phyloP scores from a whole-genome alignment of 805 yeast species.

The Monosporozyma unispora region DNA sequence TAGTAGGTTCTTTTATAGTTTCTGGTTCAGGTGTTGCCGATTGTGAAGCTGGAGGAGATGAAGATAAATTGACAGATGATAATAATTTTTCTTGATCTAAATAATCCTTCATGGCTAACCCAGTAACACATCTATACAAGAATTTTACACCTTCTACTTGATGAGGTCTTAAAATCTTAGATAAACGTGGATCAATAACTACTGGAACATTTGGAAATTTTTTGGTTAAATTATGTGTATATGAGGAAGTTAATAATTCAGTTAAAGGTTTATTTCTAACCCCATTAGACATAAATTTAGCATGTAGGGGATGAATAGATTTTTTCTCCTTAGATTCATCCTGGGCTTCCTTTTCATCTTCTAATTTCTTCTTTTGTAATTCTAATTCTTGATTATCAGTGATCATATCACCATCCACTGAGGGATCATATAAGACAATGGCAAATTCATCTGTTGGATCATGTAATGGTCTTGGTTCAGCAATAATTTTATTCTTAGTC shows the following conservation, averaged over 20 bases:
- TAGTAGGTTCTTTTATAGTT: too few relatives aligned
- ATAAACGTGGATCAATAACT: constrained; percentile 82
- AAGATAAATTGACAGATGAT: neutral
- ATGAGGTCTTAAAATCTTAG: constrained; percentile 85
- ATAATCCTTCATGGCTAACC: constrained; percentile 44
- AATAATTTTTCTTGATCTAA: constrained; percentile 20
- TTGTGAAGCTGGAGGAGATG: neutral
- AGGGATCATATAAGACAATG: constrained; percentile 89
- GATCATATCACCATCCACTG: constrained; percentile 55
- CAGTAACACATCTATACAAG: constrained; percentile 83
- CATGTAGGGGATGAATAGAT: constrained; percentile 27
- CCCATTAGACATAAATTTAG: constrained; percentile 27
- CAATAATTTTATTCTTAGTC: constrained; percentile 53
- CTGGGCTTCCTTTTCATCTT: constrained; percentile 11
- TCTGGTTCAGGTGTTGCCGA: neutral
- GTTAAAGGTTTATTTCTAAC: constrained; percentile 51
- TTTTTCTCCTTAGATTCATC: neutral
- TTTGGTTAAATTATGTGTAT: constrained; percentile 33
- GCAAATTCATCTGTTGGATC: constrained; percentile 93
- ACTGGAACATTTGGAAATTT: constrained; percentile 85
- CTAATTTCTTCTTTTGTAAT: constrained; percentile 6
- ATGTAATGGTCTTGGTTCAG: constrained; percentile 88
- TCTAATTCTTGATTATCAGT: constrained; percentile 15
- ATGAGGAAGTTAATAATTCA: constrained; percentile 49
- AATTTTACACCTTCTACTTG: constrained; percentile 94